Conservation (phyloP, 345 rosid species). For the Iberis pinnata region DNA sequence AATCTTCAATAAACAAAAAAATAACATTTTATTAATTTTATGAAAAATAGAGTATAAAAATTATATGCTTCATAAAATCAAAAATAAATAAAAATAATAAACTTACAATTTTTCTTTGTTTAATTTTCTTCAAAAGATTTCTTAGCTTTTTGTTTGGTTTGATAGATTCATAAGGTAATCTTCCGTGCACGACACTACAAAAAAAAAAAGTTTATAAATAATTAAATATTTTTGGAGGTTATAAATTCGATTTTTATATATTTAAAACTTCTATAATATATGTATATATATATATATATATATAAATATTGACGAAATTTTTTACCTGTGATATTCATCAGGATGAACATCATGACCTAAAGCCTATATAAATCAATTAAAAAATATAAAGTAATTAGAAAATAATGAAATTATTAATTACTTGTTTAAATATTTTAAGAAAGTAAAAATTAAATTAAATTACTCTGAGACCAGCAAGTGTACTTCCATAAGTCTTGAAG, state of each 20-base stretch:
- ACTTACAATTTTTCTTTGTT: constrained; percentile 68
- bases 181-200: constrained; percentile 87
- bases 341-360: constrained; percentile 67
- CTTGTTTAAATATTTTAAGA: not conserved
- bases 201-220: not conserved
- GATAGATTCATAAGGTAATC: constrained; percentile 75
- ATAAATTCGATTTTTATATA: too few species aligned
- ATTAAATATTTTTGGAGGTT: too few species aligned
- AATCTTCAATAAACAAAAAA: constrained; percentile 33
- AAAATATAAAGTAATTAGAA: not conserved
- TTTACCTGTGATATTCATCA: constrained; percentile 81
- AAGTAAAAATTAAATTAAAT: not conserved
- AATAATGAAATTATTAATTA: not conserved
- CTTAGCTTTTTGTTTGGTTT: constrained; percentile 56
- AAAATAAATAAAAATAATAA: not conserved
- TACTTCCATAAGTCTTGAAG: constrained; percentile 80
- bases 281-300: too few species aligned
- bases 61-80: not conserved
- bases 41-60: too few species aligned
- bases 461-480: constrained; percentile 93
- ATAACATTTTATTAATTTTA: not conserved
- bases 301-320: too few species aligned
- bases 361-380: constrained; percentile 37
- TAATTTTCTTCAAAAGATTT: constrained; percentile 51
- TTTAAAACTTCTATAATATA: too few species aligned